These are phyloP conservation scores for Thuja plicata DNA, from an alignment of 83 land plant genomes.

Conservation along the genomic window DNA sequence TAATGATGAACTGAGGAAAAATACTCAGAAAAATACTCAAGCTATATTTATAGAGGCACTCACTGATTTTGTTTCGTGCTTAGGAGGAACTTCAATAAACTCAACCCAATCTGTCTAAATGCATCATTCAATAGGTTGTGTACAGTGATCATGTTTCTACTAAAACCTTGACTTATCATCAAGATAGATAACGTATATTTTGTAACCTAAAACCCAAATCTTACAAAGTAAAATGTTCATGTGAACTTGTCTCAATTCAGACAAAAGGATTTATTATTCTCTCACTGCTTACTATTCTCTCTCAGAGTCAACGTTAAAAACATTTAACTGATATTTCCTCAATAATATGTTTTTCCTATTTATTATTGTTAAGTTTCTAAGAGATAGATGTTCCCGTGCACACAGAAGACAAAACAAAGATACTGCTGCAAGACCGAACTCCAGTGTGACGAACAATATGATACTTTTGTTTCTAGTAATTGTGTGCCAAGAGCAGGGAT, in stretches of 20 bases:
- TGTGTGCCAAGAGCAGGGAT: no score
- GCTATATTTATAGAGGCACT: conserved; percentile 16
- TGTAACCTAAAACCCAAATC: neutral
- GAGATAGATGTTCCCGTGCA: no score
- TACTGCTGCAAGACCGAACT: no score
- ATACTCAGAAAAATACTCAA: no score
- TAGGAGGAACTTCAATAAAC: neutral
- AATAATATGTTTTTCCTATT: neutral
- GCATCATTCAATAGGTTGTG: neutral
- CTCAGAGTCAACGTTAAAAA: no score
- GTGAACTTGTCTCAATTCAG: neutral
- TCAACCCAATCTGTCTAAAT: neutral
- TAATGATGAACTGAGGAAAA: no score
- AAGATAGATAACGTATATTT: neutral
- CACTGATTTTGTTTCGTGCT: neutral
- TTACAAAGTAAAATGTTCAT: neutral
- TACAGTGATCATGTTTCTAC: neutral
- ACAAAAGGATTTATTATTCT: no score
- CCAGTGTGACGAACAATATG: no score
- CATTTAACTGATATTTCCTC: no score
- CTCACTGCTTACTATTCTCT: neutral
- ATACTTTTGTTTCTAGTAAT: no score
- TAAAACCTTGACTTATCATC: neutral
- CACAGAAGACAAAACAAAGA: no score
- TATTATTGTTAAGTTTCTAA: no score